Percentiles rank a stretch among this genome's conserved stretches.
Evolutionary conservation across 148 eudicot species (phyloP).

Genomic region (Linanthus parryae): DNA sequence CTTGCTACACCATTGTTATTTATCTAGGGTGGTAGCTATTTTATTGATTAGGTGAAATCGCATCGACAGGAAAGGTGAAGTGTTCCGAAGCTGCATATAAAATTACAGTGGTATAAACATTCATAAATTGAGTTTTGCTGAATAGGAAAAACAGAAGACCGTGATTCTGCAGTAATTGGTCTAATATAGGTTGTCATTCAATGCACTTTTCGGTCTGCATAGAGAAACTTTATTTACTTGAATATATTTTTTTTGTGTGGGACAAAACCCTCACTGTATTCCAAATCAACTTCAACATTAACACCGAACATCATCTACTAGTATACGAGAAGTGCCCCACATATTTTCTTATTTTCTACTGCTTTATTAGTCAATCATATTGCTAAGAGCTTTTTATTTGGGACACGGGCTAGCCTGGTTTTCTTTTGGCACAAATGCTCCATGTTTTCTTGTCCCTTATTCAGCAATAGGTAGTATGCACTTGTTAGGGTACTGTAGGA

Average conservation of each 20-base stretch:
- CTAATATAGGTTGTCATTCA: too few relatives aligned
- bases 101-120: too few relatives aligned
- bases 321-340: background rate
- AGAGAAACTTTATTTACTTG: too few relatives aligned
- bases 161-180: too few relatives aligned
- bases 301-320: background rate
- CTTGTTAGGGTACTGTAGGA: background rate
- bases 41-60: background rate
- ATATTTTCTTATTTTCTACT: background rate
- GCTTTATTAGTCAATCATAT: background rate
- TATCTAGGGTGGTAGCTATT: background rate
- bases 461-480: too few relatives aligned
- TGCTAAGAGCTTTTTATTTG: background rate
- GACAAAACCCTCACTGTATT: too few relatives aligned
- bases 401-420: background rate
- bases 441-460: background rate
- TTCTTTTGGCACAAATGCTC: conserved; percentile 11
- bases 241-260: too few relatives aligned
- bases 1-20: background rate
- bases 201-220: too few relatives aligned
- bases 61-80: background rate
- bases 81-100: background rate
- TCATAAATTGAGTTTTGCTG: too few relatives aligned
- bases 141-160: too few relatives aligned
- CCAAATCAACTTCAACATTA: background rate